Evolutionary conservation across 2,329 filamentous ascomycete genomes (phyloP).

Genomic region (Fusarium napiforme): DNA sequence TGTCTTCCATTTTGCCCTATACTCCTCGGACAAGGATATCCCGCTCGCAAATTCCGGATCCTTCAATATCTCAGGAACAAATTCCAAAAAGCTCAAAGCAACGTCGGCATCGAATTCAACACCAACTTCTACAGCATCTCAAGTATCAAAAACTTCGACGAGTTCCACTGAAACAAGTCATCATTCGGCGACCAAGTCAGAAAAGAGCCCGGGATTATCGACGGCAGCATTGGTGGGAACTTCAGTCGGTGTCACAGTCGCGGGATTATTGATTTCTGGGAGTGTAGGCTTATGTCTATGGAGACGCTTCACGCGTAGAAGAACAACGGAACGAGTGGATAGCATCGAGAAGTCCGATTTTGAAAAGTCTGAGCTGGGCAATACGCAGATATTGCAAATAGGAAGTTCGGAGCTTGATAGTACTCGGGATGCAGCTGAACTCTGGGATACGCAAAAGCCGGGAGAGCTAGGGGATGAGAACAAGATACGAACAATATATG

Average conservation of each 20-base stretch:
- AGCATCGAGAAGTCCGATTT: not conserved
- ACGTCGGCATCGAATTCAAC: not conserved
- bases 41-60: not conserved
- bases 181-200: accelerated
- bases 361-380: not conserved
- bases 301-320: not conserved
- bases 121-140: not conserved
- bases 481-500: not conserved
- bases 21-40: not conserved
- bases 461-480: conserved; percentile 9
- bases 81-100: not conserved
- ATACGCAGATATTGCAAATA: not conserved
- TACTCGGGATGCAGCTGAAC: not conserved
- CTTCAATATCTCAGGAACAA: not conserved
- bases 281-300: not conserved
- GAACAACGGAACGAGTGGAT: not conserved
- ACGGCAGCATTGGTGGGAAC: conserved; percentile 2
- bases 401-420: not conserved
- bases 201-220: not conserved
- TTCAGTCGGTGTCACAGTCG: not conserved
- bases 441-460: conserved; percentile 7
- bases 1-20: not conserved
- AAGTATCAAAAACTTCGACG: not conserved
- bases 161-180: not conserved
- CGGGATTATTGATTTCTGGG: not conserved